Conservation (phyloP, 345 rosid genomes). For the Capsella bursapastoris region DNA sequence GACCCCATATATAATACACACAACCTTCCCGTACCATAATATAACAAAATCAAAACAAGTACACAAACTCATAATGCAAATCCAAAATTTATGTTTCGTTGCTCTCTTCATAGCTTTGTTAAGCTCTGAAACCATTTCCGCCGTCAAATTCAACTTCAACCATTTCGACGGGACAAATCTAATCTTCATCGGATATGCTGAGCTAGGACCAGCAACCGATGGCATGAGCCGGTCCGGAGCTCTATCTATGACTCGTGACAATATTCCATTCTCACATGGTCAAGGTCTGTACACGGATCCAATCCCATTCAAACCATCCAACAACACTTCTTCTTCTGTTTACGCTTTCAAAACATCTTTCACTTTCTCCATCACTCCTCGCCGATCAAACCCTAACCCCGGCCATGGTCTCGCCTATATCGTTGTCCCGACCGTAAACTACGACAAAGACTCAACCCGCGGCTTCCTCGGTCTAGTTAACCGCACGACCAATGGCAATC, state of each 20-base stretch:
- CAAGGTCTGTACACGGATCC: constrained; percentile 25
- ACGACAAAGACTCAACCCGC: constrained; percentile 23
- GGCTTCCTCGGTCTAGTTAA: constrained; percentile 43
- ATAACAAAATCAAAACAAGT: neutral
- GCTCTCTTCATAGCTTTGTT: constrained; percentile 7
- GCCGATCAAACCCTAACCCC: constrained; percentile 10
- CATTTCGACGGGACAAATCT: constrained; percentile 23
- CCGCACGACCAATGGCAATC: constrained; percentile 33
- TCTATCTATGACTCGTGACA: constrained; percentile 32
- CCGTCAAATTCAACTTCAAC: constrained; percentile 32
- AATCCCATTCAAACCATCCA: constrained; percentile 27
- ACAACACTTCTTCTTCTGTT: constrained; percentile 3
- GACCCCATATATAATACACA: constrained; percentile 1
- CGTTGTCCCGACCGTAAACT: constrained; percentile 17
- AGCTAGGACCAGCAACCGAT: constrained; percentile 21
- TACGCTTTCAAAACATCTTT: constrained; percentile 35
- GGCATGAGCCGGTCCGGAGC: constrained; percentile 21
- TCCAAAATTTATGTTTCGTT: constrained; percentile 8
- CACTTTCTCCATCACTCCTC: constrained; percentile 40
- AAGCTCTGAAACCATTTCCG: neutral
- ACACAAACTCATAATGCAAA: constrained; percentile 23
- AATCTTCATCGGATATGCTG: constrained; percentile 19
- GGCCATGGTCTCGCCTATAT: constrained; percentile 35
- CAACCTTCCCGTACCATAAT: neutral
- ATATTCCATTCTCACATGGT: constrained; percentile 31